These are phyloP conservation scores for Raffaelea albimanens DNA, from an alignment of 2,329 filamentous ascomycete species.

Conservation along the genomic window DNA sequence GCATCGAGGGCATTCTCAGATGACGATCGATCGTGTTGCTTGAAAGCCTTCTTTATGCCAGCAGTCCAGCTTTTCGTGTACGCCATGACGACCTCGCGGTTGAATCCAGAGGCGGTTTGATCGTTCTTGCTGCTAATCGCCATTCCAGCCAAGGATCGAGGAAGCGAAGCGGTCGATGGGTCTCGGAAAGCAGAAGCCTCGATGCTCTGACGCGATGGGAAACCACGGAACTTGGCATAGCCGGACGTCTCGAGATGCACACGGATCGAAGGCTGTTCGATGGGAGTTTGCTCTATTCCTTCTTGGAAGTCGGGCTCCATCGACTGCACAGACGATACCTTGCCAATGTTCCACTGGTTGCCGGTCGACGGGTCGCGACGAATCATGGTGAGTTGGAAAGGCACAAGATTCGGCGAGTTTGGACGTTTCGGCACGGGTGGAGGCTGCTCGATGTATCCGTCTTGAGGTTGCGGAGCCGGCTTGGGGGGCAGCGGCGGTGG, in stretches of 20 bases:
- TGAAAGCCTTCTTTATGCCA: constrained; percentile 36
- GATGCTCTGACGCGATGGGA: constrained; percentile 24
- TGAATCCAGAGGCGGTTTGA: constrained; percentile 23
- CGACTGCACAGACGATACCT: constrained; percentile 45
- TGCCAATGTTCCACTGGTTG: constrained; percentile 67
- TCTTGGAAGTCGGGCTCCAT: constrained; percentile 2
- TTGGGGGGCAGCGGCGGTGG: background rate
- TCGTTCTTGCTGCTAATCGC: background rate
- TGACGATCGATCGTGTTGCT: constrained; percentile 11
- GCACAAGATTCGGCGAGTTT: constrained; percentile 21
- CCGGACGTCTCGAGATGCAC: constrained; percentile 45
- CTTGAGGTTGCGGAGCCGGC: constrained; percentile 5
- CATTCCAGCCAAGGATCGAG: background rate
- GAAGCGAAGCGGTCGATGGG: background rate
- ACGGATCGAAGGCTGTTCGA: constrained; percentile 32
- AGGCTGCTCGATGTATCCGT: background rate
- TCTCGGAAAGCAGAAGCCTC: constrained; percentile 4
- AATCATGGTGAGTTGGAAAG: constrained; percentile 55
- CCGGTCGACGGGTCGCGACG: constrained; percentile 62
- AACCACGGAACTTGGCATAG: constrained; percentile 46
- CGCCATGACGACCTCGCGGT: constrained; percentile 47
- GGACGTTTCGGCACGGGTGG: constrained; percentile 27
- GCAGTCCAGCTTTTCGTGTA: constrained; percentile 41
- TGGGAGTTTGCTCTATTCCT: background rate
- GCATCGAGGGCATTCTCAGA: constrained; percentile 10